A percentile compares a stretch with the other conserved stretches of the same genome.
phyloP scores from a whole-genome alignment of 2,329 filamentous ascomycete species.

The Rhexocercosporidium sp. region DNA sequence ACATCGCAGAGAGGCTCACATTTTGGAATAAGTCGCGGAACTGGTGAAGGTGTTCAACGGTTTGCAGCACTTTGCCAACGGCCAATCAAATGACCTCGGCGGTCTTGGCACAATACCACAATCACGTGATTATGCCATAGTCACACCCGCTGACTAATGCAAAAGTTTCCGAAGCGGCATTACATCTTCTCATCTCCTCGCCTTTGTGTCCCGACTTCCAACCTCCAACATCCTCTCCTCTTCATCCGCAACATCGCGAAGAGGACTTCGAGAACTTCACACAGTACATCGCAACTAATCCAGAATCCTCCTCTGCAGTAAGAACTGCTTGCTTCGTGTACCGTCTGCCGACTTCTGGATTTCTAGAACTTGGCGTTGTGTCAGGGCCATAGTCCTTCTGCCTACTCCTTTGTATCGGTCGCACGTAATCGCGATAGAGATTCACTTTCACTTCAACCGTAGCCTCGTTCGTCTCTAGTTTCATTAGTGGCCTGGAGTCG shows the following conservation, averaged over 20 bases:
- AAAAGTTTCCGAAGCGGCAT: neutral
- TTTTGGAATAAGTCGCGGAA: neutral
- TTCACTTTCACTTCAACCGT: slow-evolving; percentile 33
- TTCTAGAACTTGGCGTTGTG: slow-evolving; percentile 17
- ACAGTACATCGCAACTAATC: slow-evolving; percentile 25
- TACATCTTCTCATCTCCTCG: slow-evolving; percentile 1
- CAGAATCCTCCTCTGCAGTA: slow-evolving; percentile 22
- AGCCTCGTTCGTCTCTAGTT: slow-evolving; percentile 30
- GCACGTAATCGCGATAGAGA: slow-evolving; percentile 36
- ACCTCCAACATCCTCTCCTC: neutral
- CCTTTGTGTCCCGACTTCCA: neutral
- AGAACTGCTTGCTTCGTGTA: slow-evolving; percentile 16
- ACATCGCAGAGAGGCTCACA: no score
- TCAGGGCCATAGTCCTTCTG: slow-evolving; percentile 4
- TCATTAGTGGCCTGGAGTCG: slow-evolving; percentile 11
- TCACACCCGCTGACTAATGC: neutral
- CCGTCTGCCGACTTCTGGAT: slow-evolving; percentile 17
- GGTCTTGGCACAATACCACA: neutral
- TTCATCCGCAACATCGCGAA: slow-evolving; percentile 17
- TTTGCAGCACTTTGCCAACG: neutral
- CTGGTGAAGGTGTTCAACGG: neutral
- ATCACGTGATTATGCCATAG: neutral
- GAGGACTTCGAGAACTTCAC: neutral
- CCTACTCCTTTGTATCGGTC: slow-evolving; percentile 24
- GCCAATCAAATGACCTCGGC: neutral